Evolutionary conservation across 768 basidiomycete species (phyloP).

Genomic region (Leucosporidium yakuticum): DNA sequence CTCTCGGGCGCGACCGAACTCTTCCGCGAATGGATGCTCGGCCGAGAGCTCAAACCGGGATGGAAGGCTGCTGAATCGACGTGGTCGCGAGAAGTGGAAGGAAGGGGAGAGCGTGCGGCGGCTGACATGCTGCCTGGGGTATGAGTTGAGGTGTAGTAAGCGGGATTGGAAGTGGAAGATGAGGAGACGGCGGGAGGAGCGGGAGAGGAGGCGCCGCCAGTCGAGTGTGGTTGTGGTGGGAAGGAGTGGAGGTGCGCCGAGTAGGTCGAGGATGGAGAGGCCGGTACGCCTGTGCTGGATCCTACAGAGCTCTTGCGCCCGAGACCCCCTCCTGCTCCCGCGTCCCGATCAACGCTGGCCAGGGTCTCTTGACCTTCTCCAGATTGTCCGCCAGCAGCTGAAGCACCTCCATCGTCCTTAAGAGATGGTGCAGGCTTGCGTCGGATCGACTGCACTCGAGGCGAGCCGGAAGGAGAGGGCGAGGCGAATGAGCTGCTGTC

Average conservation of each 20-base stretch:
- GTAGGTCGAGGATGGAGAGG: not conserved
- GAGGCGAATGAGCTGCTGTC: not conserved
- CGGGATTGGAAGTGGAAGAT: not conserved
- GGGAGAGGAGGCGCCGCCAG: not conserved
- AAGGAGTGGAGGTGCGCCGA: not conserved
- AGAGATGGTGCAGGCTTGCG: slow-evolving; percentile 13
- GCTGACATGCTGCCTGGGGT: not conserved
- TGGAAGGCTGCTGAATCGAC: not conserved
- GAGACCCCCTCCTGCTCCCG: not conserved
- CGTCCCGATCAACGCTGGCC: not conserved
- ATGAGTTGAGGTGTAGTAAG: not conserved
- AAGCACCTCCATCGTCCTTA: not conserved
- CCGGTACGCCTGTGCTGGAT: not conserved
- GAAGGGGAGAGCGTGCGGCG: not conserved
- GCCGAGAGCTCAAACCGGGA: not conserved
- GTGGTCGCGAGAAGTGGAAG: not conserved
- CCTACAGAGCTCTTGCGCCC: not conserved
- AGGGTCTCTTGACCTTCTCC: not conserved
- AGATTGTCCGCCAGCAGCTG: not conserved
- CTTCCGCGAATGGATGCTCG: slow-evolving; percentile 11
- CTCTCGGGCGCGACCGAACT: slow-evolving; percentile 13
- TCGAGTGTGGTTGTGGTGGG: not conserved
- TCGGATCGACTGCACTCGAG: not conserved
- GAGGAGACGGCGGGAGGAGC: not conserved
- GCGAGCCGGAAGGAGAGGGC: not conserved